A percentile compares a stretch with the other conserved stretches of the same genome.
Evolutionary conservation across 2,329 filamentous ascomycete species (phyloP).

Genomic region (Fusarium nygamai): DNA sequence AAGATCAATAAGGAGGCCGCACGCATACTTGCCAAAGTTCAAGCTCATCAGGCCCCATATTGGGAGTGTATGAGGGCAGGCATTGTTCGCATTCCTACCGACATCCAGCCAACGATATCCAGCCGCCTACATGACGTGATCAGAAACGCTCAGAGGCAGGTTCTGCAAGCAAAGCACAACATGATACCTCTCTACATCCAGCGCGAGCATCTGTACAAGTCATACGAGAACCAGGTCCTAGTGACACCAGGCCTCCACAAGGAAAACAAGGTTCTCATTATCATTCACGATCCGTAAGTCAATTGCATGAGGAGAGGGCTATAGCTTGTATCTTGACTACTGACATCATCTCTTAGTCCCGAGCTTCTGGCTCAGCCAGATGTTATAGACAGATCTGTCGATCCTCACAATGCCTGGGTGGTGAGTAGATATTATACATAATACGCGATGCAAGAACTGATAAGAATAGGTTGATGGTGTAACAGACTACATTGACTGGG

Average conservation of each 20-base stretch:
- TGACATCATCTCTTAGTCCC: slow-evolving; percentile 57
- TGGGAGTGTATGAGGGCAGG: slow-evolving; percentile 90
- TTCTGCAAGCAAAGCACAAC: slow-evolving; percentile 74
- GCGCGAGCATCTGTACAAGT: slow-evolving; percentile 74
- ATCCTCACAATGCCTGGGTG: slow-evolving; percentile 87
- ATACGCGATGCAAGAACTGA: slow-evolving; percentile 6
- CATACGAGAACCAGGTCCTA: slow-evolving; percentile 87
- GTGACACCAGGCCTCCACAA: slow-evolving; percentile 77
- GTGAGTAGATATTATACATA: slow-evolving; percentile 61
- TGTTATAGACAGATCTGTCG: slow-evolving; percentile 75
- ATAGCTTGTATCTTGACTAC: not conserved
- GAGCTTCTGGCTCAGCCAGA: slow-evolving; percentile 75
- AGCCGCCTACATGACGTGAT: slow-evolving; percentile 82
- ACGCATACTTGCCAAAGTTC: slow-evolving; percentile 66
- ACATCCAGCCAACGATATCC: slow-evolving; percentile 62
- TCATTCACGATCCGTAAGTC: slow-evolving; percentile 88
- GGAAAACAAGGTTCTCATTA: slow-evolving; percentile 76
- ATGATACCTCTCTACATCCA: slow-evolving; percentile 87
- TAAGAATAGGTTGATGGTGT: slow-evolving; percentile 77
- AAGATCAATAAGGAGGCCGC: slow-evolving; percentile 67
- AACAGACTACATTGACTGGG: slow-evolving; percentile 86
- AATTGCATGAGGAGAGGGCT: slow-evolving; percentile 25
- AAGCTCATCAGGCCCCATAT: slow-evolving; percentile 72
- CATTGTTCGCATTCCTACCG: slow-evolving; percentile 61
- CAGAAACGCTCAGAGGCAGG: slow-evolving; percentile 77